Evolutionary conservation across 176 grass and related monocot genomes (phyloP), one percentile per base, ranked within the genome.

Genomic region (Cymbopogon citratus): DNA sequence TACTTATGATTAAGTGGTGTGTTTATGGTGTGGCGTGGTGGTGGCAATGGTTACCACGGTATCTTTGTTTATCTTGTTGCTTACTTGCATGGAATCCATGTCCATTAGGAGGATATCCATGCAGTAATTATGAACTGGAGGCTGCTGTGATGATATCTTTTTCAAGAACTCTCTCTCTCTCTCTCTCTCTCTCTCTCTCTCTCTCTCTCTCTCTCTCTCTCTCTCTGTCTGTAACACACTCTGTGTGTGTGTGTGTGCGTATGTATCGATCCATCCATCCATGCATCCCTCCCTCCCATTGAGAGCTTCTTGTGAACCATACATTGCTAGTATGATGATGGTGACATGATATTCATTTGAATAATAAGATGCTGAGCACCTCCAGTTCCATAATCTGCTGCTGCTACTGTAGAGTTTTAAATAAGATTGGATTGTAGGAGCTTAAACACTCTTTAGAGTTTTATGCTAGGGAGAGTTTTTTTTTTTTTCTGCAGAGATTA

Each of bases 71-170:
- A 14, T 9, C 15, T 16, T 21, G 24, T 40, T 54, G 49, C 49
- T 68, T 48, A 48, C 45, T 49, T 31, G 2, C 12, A 19, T 69
- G 35, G 63, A 60, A 69, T 18, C 24, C 51, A 0, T 44, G 7
- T 74, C 69, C 33, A 41, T 66, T 66, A 24, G 54, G 54, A 36
- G 6, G 14, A 60, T 19, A 5, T 52, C 8, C 5, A 27, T 21
- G 10, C 15, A 52, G 5, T 2, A 24, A 43, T 18, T 1, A 12
- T 3, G 61, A 63, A 72, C 54, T 85, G 39, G 76, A 78, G 66
- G 74, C 2, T 78, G 66, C 52, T 2, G 31, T 85, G 73, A 84
- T 59, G 82, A 31, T 57, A 65, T 15, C 62, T 49, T 38, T 39
- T 49, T 46, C 13, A 45, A 45, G 6, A 11, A 25, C 7, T 5